Evolutionary conservation across 129 eudicot genomes (phyloP), one percentile per base, ranked within the genome.

Genomic region (Artemisia argyi): DNA sequence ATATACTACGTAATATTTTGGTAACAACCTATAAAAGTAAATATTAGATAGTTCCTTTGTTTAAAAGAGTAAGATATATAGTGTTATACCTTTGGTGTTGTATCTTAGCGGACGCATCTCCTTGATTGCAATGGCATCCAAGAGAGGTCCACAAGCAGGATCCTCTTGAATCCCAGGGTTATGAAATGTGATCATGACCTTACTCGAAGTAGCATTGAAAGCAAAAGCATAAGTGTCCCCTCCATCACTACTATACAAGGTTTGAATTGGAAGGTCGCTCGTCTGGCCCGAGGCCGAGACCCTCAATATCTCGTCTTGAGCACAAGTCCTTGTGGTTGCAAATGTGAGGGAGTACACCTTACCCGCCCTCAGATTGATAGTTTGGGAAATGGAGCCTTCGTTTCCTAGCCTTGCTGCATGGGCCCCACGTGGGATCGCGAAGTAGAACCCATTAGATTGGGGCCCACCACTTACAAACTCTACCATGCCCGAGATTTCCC

Each of bases 141-240:
- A 65, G 47, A 87, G 71, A 14, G 94, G 94, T 2, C 94, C 94
- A 74, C 94, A 87, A 52, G 90, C 44, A 4, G 90, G 86, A 47
- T 88, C 90, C 75, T 88, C 95, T 80, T 85, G 87, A 56, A 82
- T 56, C 5, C 90, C 88, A 39, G 88, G 84, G 73, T 88, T 88
- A 49, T 85, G 84, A 46, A 88, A 84, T n/a, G 84, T 79, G 73
- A 88, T 49, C 46, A 44, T 79, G 26, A 65, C 69, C 44, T 24
- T 55, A 11, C 75, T 55, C 14, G 87, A 70, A 67, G 79, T 61
- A 19, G 94, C 85, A 24, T 28, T 70, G 69, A 88, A 88, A 51
- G 83, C 90, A 81, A 81, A 88, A 49, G 86, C 89, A 50, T 88
- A 88, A 65, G 88, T 82, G 65, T 88, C 95, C n/a, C 86, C 89